Evolutionary conservation across 2,329 filamentous ascomycete species (phyloP), one percentile per base, ranked within the genome.

Genomic region (Epichloe uncinata): DNA sequence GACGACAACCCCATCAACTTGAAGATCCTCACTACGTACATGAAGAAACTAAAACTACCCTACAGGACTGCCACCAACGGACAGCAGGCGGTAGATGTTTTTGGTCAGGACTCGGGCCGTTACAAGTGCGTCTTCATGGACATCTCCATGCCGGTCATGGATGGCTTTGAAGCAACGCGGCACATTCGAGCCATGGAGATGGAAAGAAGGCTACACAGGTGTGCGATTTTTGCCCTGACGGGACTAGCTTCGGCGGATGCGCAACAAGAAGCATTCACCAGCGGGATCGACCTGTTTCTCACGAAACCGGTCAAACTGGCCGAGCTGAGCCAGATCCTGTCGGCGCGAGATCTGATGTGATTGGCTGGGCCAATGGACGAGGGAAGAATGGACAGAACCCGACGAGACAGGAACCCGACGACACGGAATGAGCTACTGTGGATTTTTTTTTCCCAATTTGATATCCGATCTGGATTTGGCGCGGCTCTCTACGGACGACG

Each of bases 91-190:
- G 48, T 63, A 16, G 55, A 63, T 8, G 51, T 52, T 5, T 64
- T 60, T 16, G 47, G 36, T 4, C 34, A 54, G 5, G 30, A 47
- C 6, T 55, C 55, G 0, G 53, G 47, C 0, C 36, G 52, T 2
- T 64, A 56, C 18, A 49, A 49, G 18, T 59, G 57, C 47, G 54
- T 67, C 2, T 55, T 68, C 1, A 68, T 65, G 51, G 75, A 78
- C 54, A 71, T 77, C 4, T 74, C 68, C 52, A 78, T 79, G 75
- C 75, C 75, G 0, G 60, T 76, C 3, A 70, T 78, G 54, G 69
- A 78, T 52, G 72, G 72, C 0, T 66, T 74, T 5, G 70, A 69
- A 12, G 68, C 70, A 0, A 75, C 73, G 2, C 63, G 68, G 4
- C 62, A 62, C 18, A 75, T 77, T 15, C 68, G 74, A 9, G 38